A percentile compares a stretch with the other conserved stretches of the same genome.
Evolutionary conservation across 2,329 filamentous ascomycete genomes (phyloP).

Genomic region (Clarireedia homoeocarpa): DNA sequence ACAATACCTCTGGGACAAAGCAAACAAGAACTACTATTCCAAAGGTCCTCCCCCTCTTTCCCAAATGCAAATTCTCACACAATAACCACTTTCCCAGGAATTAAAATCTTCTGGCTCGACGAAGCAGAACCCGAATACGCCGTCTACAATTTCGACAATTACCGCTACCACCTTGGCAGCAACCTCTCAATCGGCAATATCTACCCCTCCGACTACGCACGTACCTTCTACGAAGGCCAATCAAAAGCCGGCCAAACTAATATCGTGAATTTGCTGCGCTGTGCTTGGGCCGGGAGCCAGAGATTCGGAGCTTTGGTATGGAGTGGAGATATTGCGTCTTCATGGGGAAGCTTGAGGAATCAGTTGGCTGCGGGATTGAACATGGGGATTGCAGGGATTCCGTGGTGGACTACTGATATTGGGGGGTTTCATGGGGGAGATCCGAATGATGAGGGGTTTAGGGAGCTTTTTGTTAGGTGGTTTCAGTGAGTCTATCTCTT

Average conservation of each 20-base stretch:
- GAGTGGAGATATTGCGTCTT: conserved; percentile 59
- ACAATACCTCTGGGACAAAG: conserved; percentile 50
- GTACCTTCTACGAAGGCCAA: conserved; percentile 53
- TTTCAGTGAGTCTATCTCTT: conserved; percentile 50
- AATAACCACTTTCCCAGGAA: conserved; percentile 28
- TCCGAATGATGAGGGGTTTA: conserved; percentile 45
- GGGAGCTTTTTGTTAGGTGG: conserved; percentile 59
- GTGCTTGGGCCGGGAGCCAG: conserved; percentile 51
- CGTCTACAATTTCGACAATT: conserved; percentile 60
- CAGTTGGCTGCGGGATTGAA: conserved; percentile 57
- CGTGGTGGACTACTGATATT: conserved; percentile 66
- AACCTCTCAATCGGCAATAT: conserved; percentile 51
- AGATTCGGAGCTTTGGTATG: conserved; percentile 58
- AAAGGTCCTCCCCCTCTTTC: conserved; percentile 31
- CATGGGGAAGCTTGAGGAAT: conserved; percentile 50
- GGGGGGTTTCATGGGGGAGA: conserved; percentile 62
- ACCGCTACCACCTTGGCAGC: conserved; percentile 49
- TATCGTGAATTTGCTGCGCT: conserved; percentile 51
- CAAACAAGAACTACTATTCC: conserved; percentile 51
- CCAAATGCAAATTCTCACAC: too few species aligned
- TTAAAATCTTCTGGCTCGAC: conserved; percentile 60
- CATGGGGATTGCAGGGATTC: conserved; percentile 55
- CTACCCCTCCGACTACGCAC: conserved; percentile 50
- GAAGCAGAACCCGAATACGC: conserved; percentile 61
- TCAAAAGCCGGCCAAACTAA: conserved; percentile 42